phyloP scores from a whole-genome alignment of 2,329 filamentous ascomycete species.

The Arthrobotrys sphaeroides region DNA sequence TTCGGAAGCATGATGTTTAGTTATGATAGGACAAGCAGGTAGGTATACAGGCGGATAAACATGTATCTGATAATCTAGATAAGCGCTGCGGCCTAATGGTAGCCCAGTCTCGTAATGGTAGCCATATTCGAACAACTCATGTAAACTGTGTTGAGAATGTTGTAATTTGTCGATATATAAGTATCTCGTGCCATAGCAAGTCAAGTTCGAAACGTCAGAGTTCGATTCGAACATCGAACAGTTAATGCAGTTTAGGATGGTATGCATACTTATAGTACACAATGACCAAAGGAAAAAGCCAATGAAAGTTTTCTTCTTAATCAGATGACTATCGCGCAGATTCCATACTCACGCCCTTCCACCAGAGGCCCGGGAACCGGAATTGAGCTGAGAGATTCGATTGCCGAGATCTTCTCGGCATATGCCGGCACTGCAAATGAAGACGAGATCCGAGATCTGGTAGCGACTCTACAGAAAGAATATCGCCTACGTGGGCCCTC shows the following conservation, averaged over 20 bases:
- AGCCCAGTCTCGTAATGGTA: too few relatives aligned
- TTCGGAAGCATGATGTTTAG: too few relatives aligned
- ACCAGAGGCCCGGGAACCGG: neutral
- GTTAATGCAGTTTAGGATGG: neutral
- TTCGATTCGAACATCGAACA: neutral
- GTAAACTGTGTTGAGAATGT: neutral
- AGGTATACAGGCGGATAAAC: too few relatives aligned
- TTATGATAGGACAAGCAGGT: too few relatives aligned
- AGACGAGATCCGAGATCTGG: constrained; percentile 2
- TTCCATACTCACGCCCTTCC: neutral
- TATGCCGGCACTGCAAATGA: constrained; percentile 3
- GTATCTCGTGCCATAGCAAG: too few relatives aligned
- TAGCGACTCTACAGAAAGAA: constrained; percentile 5
- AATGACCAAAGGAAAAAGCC: neutral
- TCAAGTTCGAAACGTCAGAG: too few relatives aligned
- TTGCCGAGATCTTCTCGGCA: constrained; percentile 13
- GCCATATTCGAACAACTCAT: neutral
- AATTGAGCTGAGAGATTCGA: neutral
- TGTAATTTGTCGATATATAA: neutral
- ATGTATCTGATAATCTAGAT: too few relatives aligned
- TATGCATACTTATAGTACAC: neutral
- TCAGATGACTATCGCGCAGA: neutral
- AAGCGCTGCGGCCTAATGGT: too few relatives aligned
- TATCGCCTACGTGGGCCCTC: neutral
- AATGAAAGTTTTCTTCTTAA: neutral